Percentiles rank a stretch among this genome's conserved stretches.
Conservation (phyloP, 345 rosid species). For the Sapria himalayana region DNA sequence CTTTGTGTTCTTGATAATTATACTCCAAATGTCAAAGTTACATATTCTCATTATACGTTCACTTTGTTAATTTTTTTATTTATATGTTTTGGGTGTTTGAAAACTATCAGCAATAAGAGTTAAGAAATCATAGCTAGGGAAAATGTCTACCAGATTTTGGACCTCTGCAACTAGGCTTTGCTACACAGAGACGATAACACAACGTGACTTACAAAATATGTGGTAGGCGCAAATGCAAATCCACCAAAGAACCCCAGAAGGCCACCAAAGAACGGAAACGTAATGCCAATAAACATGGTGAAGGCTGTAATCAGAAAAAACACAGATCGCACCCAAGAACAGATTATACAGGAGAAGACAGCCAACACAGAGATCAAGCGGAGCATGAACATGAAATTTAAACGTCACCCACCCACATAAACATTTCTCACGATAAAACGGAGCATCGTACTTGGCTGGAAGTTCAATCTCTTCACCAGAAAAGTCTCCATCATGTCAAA, state of each 20-base stretch:
- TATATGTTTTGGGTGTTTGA: neutral
- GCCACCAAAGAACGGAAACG: constrained; percentile 59
- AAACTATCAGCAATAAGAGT: too few species aligned
- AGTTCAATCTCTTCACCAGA: constrained; percentile 34
- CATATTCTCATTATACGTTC: too few species aligned
- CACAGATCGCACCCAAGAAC: too few species aligned
- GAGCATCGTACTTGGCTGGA: constrained; percentile 21
- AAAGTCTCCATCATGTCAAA: constrained; percentile 64
- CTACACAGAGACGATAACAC: neutral
- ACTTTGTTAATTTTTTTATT: neutral
- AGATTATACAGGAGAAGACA: too few species aligned
- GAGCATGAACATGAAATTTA: neutral
- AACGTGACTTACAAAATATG: constrained; percentile 38
- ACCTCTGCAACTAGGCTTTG: too few species aligned
- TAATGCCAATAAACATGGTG: constrained; percentile 51
- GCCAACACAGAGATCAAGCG: neutral
- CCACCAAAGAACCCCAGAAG: constrained; percentile 55
- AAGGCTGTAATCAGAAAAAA: constrained; percentile 15
- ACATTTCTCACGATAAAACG: constrained; percentile 28
- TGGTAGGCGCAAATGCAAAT: constrained; percentile 68
- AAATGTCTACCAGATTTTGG: neutral
- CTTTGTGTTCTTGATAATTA: too few species aligned
- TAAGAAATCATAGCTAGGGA: neutral
- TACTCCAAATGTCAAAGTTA: too few species aligned
- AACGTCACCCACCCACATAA: constrained; percentile 31